Conservation (phyloP, 345 rosid genomes). For the Firmiana major region DNA sequence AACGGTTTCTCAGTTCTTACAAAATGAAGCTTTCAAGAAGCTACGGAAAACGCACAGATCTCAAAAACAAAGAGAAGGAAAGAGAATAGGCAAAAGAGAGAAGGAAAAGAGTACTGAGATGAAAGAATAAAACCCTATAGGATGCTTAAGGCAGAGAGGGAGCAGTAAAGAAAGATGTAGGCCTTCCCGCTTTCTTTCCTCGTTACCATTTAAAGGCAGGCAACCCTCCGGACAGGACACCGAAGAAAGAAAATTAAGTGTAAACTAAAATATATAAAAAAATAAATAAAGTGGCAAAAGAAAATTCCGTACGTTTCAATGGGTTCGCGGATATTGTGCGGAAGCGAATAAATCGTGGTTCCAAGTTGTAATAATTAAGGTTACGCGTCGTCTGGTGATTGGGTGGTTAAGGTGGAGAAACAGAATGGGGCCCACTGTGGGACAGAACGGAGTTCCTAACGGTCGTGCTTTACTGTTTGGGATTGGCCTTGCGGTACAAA, state of each 20-base stretch:
- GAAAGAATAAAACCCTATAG: background rate
- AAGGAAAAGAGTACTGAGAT: background rate
- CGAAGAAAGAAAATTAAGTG: background rate
- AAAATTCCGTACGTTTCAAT: constrained; percentile 13
- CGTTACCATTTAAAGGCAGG: constrained; percentile 27
- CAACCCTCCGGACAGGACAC: background rate
- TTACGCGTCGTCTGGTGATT: constrained; percentile 16
- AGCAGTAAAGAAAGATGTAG: constrained; percentile 18
- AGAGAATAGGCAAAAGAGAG: constrained; percentile 2
- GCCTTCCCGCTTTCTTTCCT: constrained; percentile 44
- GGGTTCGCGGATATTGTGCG: constrained; percentile 22
- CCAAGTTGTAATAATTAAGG: constrained; percentile 13
- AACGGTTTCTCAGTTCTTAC: constrained; percentile 12
- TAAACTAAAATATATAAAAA: background rate
- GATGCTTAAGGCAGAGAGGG: constrained; percentile 28
- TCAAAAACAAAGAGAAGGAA: constrained; percentile 17
- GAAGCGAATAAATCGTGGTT: constrained; percentile 16
- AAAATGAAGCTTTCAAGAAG: constrained; percentile 11
- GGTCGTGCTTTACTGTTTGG: constrained; percentile 32
- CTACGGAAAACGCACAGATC: constrained; percentile 30
- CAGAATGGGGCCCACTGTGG: constrained; percentile 12
- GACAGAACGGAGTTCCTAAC: constrained; percentile 36
- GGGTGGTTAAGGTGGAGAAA: background rate
- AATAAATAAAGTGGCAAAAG: background rate
- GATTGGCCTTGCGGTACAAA: too few relatives aligned